Base-by-base conservation (phyloP, 148 eudicot genomes). In the Chenopodium berlandieri region DNA sequence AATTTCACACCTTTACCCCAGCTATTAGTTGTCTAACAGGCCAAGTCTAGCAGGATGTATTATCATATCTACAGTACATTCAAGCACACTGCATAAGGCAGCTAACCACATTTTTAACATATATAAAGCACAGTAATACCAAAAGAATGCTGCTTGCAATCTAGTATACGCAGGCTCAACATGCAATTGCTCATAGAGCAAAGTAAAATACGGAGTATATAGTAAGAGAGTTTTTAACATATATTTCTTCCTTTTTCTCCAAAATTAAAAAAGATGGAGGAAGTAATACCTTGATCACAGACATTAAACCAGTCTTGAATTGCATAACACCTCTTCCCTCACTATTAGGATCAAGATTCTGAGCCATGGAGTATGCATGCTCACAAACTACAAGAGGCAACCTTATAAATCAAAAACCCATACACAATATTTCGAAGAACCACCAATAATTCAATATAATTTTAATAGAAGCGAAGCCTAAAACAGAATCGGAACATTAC, bases 281-380 rank as follows among this genome's bases (percentile, higher is more conserved):
- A 44, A 32, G 13, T 4, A 37, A 68, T 92, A 94, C 99, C 97
- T 97, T 97, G 85, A 97, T 97, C 46, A 97, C 97, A 80, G 99
- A 94, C 98, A 94, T 97, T 81, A 97, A 89, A 34, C 99, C 99
- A 60, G 99, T 97, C 88, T 97, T 97, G 86, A 97, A 97, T 85
- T 97, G 99, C 80, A 97, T 79, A 58, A 97, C 99, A 82, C 99
- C 99, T 85, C 99, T 89, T 76, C 99, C 99, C 85, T 97, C 99
- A 64, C 99, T 92, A 76, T 92, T 91, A 83, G 99, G 99, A 83
- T 97, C 99, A 79, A 97, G 86, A 87, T 92, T 94, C 85, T 97
- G 99, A 73, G 99, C 97, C 89, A 94, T 81, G 27, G 98, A 90
- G 84, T 97, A 94, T 32, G 93, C 99, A 84, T 97, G 91, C 84